Base-by-base conservation (phyloP, 192 early-diverging fungal genomes). In the Podila horticola region DNA sequence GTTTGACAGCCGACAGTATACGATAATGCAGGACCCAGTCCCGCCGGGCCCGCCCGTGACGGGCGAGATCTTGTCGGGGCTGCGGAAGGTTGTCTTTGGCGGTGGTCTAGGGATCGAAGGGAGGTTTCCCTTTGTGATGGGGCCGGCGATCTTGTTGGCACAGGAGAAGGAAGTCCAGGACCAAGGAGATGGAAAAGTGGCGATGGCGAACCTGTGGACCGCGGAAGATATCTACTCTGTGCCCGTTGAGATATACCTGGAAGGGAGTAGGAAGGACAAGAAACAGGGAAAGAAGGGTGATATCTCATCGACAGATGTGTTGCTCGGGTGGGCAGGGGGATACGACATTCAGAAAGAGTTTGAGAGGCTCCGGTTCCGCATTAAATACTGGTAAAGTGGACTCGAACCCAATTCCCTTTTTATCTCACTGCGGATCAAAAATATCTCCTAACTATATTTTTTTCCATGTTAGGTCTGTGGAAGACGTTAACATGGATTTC, bases 241-340 rank as follows among this genome's bases (percentile, higher is more conserved):
- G 49, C 15, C 34, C 20, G 13, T 41, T 17, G 20, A 64, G 1
- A 6, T 12, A 30, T 1, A 17, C 15, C 0, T 58, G 22, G n/a
- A 17, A 4, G 30, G 34, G 11, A 61, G n/a, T 4, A 22, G n/a
- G 19, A 13, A 5, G 26, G 19, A 51, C 34, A 20, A 50, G 64
- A 45, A 17, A 1, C 41, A 17, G 3, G 15, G 13, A 1, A n/a
- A 17, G 28, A 5, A 29, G 28, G 38, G 60, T 4, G 26, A 28
- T 13, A 33, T 11, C 29, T 17, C 6, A 12, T 3, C 30, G n/a
- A 28, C 19, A 51, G 22, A 45, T 13, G 38, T 45, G 29, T 55
- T 28, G 22, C 62, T 85, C 2, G 84, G 84, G 10, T 85, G 84
- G 84, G 57, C 69, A 19, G 77, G 62, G n/a, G 84, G 81, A 30